Conservation (phyloP, 768 basidiomycete species). For the Rhizopogon vinicolor region DNA sequence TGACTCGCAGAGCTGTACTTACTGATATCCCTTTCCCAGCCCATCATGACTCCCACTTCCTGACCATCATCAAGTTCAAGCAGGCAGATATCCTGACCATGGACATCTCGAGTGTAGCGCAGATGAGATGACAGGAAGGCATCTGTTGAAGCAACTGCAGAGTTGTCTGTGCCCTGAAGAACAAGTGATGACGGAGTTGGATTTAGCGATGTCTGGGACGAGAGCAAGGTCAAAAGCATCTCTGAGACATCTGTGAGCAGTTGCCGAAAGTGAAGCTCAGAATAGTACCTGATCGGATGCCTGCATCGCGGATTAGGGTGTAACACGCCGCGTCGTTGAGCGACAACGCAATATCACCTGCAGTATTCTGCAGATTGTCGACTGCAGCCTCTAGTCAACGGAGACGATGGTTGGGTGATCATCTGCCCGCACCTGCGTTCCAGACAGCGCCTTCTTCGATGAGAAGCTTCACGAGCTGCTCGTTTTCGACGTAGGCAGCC, state of each 20-base stretch:
- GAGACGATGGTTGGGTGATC: neutral
- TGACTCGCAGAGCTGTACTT: conserved; percentile 13
- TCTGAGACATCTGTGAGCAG: conserved; percentile 37
- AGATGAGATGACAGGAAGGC: conserved; percentile 71
- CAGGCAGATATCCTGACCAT: conserved; percentile 82
- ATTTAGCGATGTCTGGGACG: conserved; percentile 34
- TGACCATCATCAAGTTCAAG: conserved; percentile 55
- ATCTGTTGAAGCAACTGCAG: conserved; percentile 57
- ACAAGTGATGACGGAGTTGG: conserved; percentile 29
- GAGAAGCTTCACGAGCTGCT: conserved; percentile 58
- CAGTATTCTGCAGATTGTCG: conserved; percentile 75
- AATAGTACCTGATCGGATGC: conserved; percentile 77
- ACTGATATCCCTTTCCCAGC: conserved; percentile 90
- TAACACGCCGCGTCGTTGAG: conserved; percentile 77
- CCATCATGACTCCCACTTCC: conserved; percentile 99
- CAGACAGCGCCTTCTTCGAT: conserved; percentile 85
- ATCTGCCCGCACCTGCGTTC: conserved; percentile 67
- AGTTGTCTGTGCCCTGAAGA: conserved; percentile 46
- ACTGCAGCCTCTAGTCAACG: conserved; percentile 35
- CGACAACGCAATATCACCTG: conserved; percentile 87
- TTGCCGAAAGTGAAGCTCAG: conserved; percentile 1
- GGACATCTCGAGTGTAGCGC: conserved; percentile 59
- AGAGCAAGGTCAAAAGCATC: conserved; percentile 62
- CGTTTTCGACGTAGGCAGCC: conserved; percentile 70
- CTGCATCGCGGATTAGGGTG: conserved; percentile 81